Percentiles rank a stretch among this genome's conserved stretches.
Conservation (phyloP, 768 basidiomycete species). For the Boletus reticulatus region DNA sequence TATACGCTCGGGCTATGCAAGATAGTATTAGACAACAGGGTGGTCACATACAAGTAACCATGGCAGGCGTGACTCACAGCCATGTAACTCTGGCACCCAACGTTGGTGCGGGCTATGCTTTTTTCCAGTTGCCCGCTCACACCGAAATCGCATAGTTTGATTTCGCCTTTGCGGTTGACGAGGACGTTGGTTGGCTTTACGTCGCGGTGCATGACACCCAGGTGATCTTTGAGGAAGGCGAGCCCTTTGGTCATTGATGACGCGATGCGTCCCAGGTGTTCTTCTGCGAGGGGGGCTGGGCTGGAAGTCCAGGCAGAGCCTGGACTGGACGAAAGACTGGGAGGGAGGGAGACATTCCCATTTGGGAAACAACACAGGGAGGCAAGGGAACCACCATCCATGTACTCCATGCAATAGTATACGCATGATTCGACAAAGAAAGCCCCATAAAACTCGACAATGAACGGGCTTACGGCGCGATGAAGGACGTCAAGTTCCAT, state of each 20-base stretch:
- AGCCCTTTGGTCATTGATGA: slow-evolving; percentile 83
- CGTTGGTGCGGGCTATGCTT: slow-evolving; percentile 95
- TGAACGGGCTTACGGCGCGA: slow-evolving; percentile 85
- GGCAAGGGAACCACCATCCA: slow-evolving; percentile 98
- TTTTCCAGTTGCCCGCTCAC: slow-evolving; percentile 97
- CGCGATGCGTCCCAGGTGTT: slow-evolving; percentile 81
- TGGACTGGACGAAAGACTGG: slow-evolving; percentile 31
- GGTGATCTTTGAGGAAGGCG: slow-evolving; percentile 91
- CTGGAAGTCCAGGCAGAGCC: slow-evolving; percentile 35
- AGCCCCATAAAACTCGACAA: slow-evolving; percentile 98
- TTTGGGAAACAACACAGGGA: slow-evolving; percentile 55
- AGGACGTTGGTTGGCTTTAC: slow-evolving; percentile 96
- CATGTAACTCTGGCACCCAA: slow-evolving; percentile 99
- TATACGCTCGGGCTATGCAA: slow-evolving; percentile 92
- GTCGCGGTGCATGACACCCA: slow-evolving; percentile 84
- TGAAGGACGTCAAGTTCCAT: slow-evolving; percentile 99
- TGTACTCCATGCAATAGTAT: slow-evolving; percentile 99
- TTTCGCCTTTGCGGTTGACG: slow-evolving; percentile 80
- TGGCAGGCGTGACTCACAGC: slow-evolving; percentile 57
- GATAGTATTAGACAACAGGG: background rate
- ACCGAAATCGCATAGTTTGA: slow-evolving; percentile 99
- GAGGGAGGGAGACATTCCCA: slow-evolving; percentile 34
- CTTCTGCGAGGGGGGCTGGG: slow-evolving; percentile 54
- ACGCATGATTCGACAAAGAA: slow-evolving; percentile 99
- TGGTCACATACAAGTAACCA: slow-evolving; percentile 1